Conservation (phyloP, 2,329 filamentous ascomycete species). For the Exophiala calicioides region DNA sequence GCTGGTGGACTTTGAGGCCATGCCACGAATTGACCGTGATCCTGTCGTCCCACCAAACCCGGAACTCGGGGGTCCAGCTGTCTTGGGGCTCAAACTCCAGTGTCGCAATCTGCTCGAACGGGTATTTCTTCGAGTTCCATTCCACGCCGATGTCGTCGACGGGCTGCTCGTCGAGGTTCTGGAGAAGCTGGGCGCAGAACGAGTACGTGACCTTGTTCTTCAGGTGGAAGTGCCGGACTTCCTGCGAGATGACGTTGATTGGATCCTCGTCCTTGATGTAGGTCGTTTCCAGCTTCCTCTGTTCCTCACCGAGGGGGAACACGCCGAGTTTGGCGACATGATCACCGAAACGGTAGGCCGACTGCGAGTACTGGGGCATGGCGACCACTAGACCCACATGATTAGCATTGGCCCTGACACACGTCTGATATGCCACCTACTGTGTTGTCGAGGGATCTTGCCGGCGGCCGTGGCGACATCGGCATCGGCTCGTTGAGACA, state of each 20-base stretch:
- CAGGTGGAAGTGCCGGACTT: slow-evolving; percentile 24
- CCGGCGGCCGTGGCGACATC: slow-evolving; percentile 20
- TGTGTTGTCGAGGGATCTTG: slow-evolving; percentile 21
- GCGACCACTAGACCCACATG: slow-evolving; percentile 18
- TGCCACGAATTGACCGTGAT: slow-evolving; percentile 27
- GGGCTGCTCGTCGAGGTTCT: slow-evolving; percentile 31
- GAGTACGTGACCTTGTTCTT: slow-evolving; percentile 26
- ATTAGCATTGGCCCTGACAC: background rate
- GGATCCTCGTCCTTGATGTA: slow-evolving; percentile 23
- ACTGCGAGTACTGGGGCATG: slow-evolving; percentile 26
- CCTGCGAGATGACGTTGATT: slow-evolving; percentile 23
- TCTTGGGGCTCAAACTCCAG: slow-evolving; percentile 26
- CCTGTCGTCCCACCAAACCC: slow-evolving; percentile 24
- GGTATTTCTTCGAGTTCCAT: slow-evolving; percentile 97
- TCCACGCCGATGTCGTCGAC: slow-evolving; percentile 83
- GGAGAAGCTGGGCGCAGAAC: slow-evolving; percentile 29
- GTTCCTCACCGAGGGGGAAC: slow-evolving; percentile 22
- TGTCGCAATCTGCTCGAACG: slow-evolving; percentile 69
- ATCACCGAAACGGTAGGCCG: slow-evolving; percentile 26
- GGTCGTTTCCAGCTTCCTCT: slow-evolving; percentile 18
- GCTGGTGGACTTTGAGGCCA: slow-evolving; percentile 22
- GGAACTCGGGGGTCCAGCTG: slow-evolving; percentile 23
- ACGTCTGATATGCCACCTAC: slow-evolving; percentile 6
- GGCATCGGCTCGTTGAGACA: slow-evolving; percentile 16
- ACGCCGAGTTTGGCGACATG: slow-evolving; percentile 25